These are phyloP conservation scores for Cladosporium sp. DNA, from an alignment of 2,329 filamentous ascomycete species.

Conservation along the genomic window DNA sequence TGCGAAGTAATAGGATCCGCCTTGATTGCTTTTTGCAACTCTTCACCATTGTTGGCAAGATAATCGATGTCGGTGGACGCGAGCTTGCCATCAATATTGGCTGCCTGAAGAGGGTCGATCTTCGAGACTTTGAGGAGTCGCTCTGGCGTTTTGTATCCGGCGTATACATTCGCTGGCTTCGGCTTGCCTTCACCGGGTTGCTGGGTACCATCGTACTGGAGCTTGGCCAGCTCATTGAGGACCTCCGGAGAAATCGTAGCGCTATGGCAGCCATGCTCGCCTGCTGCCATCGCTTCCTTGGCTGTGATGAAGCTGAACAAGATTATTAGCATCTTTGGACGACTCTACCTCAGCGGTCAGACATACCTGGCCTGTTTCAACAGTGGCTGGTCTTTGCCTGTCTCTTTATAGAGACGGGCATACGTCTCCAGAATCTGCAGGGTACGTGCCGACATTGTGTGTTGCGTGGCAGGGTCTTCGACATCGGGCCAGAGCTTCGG, in stretches of 20 bases:
- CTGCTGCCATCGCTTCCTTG: slow-evolving; percentile 60
- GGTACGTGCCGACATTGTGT: slow-evolving; percentile 27
- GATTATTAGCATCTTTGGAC: slow-evolving; percentile 46
- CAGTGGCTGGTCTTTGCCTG: slow-evolving; percentile 41
- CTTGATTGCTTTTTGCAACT: slow-evolving; percentile 26
- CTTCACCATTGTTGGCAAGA: slow-evolving; percentile 26
- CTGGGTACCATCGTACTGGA: slow-evolving; percentile 25
- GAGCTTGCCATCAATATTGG: slow-evolving; percentile 16
- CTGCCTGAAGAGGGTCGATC: slow-evolving; percentile 24
- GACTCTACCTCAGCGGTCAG: background rate
- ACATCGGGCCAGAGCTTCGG: slow-evolving; percentile 23
- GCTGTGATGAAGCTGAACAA: slow-evolving; percentile 59
- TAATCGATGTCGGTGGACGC: slow-evolving; percentile 26
- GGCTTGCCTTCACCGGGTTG: slow-evolving; percentile 26
- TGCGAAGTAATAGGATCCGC: slow-evolving; percentile 26
- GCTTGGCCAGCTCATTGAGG: slow-evolving; percentile 41
- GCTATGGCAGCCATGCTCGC: slow-evolving; percentile 54
- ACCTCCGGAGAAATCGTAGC: slow-evolving; percentile 61
- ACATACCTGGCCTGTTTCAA: slow-evolving; percentile 27
- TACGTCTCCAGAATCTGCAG: slow-evolving; percentile 28
- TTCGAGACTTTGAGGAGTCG: slow-evolving; percentile 26
- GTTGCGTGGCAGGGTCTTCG: slow-evolving; percentile 25
- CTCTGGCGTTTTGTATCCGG: slow-evolving; percentile 22
- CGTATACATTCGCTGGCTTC: slow-evolving; percentile 25
- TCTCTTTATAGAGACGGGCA: slow-evolving; percentile 20